Evolutionary conservation across 805 yeast genomes (phyloP), one percentile per base, ranked within the genome.

Genomic region (Wickerhamiella dianesei): DNA sequence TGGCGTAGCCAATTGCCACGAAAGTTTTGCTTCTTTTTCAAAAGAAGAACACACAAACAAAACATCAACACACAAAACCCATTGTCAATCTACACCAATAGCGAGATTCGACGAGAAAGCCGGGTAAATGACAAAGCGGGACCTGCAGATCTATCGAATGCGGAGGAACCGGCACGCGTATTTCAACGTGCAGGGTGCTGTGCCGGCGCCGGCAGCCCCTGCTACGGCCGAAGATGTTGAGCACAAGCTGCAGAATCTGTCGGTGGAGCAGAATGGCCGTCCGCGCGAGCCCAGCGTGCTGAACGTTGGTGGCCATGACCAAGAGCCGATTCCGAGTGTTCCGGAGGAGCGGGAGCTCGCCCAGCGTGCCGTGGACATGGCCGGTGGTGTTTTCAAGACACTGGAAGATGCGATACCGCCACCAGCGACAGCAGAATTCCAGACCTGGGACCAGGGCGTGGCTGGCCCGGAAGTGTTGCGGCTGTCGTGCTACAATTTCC

Each of bases 331-430:
- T 19, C 58, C 59, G n/a, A 47, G 43, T 18, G 44, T 59, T n/a
- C 56, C 60, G 13, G 50, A 46, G 19, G 58, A 58, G 44, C 53
- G 60, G 5, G 44, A 35, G 36, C 45, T 44, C 8, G 58, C 59
- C 4, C 58, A 57, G 43, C 43, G 35, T 1, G 53, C 49, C 12
- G 48, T 45, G 14, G 43, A 52, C 55, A 61, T 69, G 35, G 67
- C 67, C 2, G 66, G 46, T 64, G 65, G 53, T 53, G 61, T 75
- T 1, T 88, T 84, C 63, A 71, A 73, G 43, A 82, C 96, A 1
- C 78, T 83, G 56, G 77, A 79, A 59, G 77, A 85, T 58, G 80
- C 85, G 1, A 72, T 76, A 9, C 95, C 97, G 3, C 97, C 97
- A 3, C 68, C 77, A 13, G 80, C 94, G 0, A 83, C 89, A 0